Percentiles rank a stretch among this genome's conserved stretches.
These are phyloP conservation scores for Pouteria campechiana DNA, from an alignment of 179 eudicot species.

Conservation along the genomic window DNA sequence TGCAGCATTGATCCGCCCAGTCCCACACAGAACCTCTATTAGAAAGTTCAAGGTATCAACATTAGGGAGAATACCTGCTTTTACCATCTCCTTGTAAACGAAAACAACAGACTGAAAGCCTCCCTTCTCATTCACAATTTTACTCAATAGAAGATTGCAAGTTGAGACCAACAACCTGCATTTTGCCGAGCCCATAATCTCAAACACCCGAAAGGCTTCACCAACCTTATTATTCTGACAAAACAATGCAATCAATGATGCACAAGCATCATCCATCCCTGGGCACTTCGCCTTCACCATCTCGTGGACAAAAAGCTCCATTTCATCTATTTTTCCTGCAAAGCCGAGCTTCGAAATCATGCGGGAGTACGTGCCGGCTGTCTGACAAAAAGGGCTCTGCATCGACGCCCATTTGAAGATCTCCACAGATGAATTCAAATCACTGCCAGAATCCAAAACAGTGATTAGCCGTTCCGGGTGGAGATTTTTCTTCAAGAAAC, in stretches of 20 bases:
- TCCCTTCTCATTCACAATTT: conserved; percentile 34
- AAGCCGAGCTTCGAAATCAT: conserved; percentile 50
- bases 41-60: conserved; percentile 50
- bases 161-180: conserved; percentile 24
- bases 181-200: conserved; percentile 23
- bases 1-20: conserved; percentile 31
- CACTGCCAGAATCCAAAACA: conserved; percentile 42
- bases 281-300: conserved; percentile 38
- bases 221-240: conserved; percentile 27
- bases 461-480: conserved; percentile 34
- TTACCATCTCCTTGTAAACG: conserved; percentile 73
- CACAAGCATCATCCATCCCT: conserved; percentile 25
- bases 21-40: conserved; percentile 41
- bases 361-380: conserved; percentile 32
- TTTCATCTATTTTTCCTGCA: conserved; percentile 41
- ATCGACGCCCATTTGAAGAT: conserved; percentile 69
- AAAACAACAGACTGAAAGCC: conserved; percentile 40
- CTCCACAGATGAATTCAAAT: conserved; percentile 42
- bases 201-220: conserved; percentile 40
- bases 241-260: conserved; percentile 32
- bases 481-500: conserved; percentile 32
- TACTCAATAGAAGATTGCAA: conserved; percentile 39
- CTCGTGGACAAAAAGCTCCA: conserved; percentile 54
- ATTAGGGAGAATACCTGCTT: conserved; percentile 35
- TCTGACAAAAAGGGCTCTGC: conserved; percentile 42